These are phyloP conservation scores for Fagopyrum esculentum DNA, from an alignment of 148 eudicot genomes.

Conservation along the genomic window DNA sequence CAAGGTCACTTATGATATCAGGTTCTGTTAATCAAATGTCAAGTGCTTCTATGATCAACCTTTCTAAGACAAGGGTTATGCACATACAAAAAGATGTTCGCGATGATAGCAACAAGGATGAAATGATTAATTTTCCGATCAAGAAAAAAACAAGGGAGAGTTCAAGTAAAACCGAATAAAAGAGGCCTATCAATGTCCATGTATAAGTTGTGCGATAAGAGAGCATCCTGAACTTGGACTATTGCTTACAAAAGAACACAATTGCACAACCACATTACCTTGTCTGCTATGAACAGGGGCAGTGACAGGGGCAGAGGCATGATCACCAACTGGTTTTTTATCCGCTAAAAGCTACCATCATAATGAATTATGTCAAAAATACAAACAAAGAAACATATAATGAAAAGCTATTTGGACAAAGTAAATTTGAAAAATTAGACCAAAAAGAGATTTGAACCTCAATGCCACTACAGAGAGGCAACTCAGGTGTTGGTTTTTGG, in stretches of 20 bases:
- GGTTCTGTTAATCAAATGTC: neutral
- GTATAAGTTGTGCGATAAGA: neutral
- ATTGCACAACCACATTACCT: constrained; percentile 32
- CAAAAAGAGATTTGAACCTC: constrained; percentile 44
- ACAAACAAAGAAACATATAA: neutral
- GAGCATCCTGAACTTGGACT: neutral
- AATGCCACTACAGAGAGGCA: constrained; percentile 81
- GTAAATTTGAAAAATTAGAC: neutral
- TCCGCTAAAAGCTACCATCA: constrained; percentile 59
- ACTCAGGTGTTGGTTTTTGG: constrained; percentile 37
- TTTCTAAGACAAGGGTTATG: neutral
- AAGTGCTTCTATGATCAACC: neutral
- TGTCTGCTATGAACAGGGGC: constrained; percentile 33
- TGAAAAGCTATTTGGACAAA: neutral
- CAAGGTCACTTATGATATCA: neutral
- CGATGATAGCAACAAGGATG: neutral
- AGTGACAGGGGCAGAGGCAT: constrained; percentile 32
- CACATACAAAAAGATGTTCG: neutral
- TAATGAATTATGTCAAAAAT: neutral
- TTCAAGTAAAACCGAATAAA: neutral
- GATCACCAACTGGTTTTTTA: constrained; percentile 39
- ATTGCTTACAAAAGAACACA: neutral
- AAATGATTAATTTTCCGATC: neutral
- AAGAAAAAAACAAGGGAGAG: neutral
- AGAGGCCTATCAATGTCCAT: neutral